Base-by-base conservation (phyloP, 257 asterid species). In the Gentiana straminea region DNA sequence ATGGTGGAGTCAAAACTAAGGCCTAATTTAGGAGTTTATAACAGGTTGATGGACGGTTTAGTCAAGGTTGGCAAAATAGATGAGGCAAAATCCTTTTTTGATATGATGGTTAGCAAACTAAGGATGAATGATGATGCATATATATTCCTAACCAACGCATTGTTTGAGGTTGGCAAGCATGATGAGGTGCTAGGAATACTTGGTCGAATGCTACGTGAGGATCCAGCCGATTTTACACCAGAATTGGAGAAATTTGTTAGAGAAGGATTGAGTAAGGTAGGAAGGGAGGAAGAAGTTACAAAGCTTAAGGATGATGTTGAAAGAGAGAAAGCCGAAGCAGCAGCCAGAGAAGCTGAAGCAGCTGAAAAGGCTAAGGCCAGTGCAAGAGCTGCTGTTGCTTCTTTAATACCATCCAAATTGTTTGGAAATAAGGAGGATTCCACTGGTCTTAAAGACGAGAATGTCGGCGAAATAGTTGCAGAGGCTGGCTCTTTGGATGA, bases 1-100 rank as follows among this genome's bases (percentile, higher is more conserved):
- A 91, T 87, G 96, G 83, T 91, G n/a, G 94, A 91, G 59, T 74
- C 93, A 0, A 87, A 87, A 68, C 64, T 76, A 73, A 81, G 94
- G 78, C 96, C 98, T 53, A 87, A 84, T 51, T 64, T 87, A 66
- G 88, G 50, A 7, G 92, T 87, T 55, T 91, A 84, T 55, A 77
- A 78, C 64, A 77, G 81, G 66, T 55, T 84, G 71, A 73, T 91
- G 32, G 94, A 85, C 60, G 95, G 79, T 13, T 64, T 91, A 75
- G 90, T 91, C 61, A 85, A 83, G 68, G 88, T 74, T 55, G 96
- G 93, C 33, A 83, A 83, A 73, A 70, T 84, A 35, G 93, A 83
- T 13, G 93, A 78, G 72, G 98, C 95, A 1, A 87, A 91, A 67
- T 80, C 84, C 1, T 79, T 85, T 61, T 91, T 84, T 54, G 94